A percentile compares a stretch with the other conserved stretches of the same genome.
Conservation (phyloP, 1,284 basidiomycete species). For the Malassezia caprae region DNA sequence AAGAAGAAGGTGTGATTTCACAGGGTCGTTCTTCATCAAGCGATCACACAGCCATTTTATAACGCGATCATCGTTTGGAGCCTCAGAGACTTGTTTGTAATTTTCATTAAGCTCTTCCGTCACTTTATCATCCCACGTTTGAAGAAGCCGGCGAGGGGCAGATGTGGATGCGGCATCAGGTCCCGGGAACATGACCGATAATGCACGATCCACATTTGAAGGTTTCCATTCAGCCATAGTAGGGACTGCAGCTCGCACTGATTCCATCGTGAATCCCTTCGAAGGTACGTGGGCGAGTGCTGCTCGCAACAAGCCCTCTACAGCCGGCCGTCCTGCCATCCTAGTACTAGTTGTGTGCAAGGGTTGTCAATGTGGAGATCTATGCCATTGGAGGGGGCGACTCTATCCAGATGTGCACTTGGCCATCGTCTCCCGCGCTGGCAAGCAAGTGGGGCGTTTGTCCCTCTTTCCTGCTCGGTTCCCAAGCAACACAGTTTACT, state of each 20-base stretch:
- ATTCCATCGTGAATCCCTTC: constrained; percentile 6
- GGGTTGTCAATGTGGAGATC: constrained; percentile 12
- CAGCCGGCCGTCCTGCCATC: constrained; percentile 4
- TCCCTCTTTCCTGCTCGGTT: constrained; percentile 42
- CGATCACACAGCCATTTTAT: constrained; percentile 6
- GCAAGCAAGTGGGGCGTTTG: constrained; percentile 52
- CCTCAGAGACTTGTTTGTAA: background rate
- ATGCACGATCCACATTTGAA: constrained; percentile 3
- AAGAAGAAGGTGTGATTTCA: constrained; percentile 6
- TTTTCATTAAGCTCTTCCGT: background rate
- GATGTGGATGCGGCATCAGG: constrained; percentile 11
- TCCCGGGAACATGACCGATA: constrained; percentile 11
- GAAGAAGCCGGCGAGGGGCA: constrained; percentile 11
- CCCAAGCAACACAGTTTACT: constrained; percentile 69
- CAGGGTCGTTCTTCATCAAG: background rate
- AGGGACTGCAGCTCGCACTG: background rate
- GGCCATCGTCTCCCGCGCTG: constrained; percentile 69
- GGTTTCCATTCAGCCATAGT: no score
- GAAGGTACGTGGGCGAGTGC: constrained; percentile 1
- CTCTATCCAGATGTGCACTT: constrained; percentile 59
- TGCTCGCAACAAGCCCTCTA: background rate
- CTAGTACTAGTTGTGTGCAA: background rate
- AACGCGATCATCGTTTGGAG: background rate
- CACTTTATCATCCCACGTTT: constrained; percentile 9
- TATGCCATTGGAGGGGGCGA: constrained; percentile 5